phyloP scores from a whole-genome alignment of 768 basidiomycete species.

The Dacryopinax spathularia region DNA sequence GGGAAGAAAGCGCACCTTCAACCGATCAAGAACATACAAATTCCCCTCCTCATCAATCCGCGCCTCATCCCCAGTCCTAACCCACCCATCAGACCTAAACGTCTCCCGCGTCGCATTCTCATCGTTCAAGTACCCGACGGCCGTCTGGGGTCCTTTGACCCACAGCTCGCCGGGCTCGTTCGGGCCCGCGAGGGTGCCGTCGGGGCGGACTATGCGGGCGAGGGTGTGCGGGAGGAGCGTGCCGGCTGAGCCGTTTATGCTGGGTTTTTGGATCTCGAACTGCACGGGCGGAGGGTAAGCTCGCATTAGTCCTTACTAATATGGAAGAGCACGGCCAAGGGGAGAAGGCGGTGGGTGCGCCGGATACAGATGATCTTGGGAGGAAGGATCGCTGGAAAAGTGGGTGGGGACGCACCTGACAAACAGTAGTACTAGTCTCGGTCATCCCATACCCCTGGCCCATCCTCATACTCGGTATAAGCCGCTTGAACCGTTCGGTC shows the following conservation, averaged over 20 bases:
- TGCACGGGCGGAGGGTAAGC: neutral
- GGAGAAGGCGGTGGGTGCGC: too few relatives aligned
- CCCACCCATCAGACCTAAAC: slow-evolving; percentile 46
- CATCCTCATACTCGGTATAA: neutral
- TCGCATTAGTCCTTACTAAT: neutral
- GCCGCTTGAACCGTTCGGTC: neutral
- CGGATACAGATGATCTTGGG: too few relatives aligned
- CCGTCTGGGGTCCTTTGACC: slow-evolving; percentile 44
- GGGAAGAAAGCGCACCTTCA: slow-evolving; percentile 33
- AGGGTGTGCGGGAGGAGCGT: slow-evolving; percentile 42
- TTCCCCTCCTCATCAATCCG: slow-evolving; percentile 39
- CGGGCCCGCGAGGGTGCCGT: slow-evolving; percentile 41
- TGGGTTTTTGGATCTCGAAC: neutral
- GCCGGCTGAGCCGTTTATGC: slow-evolving; percentile 42
- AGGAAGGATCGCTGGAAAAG: neutral
- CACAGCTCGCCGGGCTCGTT: slow-evolving; percentile 50
- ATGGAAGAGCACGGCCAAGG: too few relatives aligned
- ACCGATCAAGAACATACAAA: slow-evolving; percentile 45
- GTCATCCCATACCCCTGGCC: slow-evolving; percentile 35
- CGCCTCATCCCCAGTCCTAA: slow-evolving; percentile 48
- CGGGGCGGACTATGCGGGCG: slow-evolving; percentile 40
- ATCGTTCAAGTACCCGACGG: slow-evolving; percentile 44
- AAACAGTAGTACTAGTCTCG: slow-evolving; percentile 38
- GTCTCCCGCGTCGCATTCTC: slow-evolving; percentile 54
- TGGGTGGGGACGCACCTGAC: neutral